Percentiles rank a stretch among this genome's conserved stretches.
phyloP scores from a whole-genome alignment of 305 asterid genomes.

The Coffea humblotiana region DNA sequence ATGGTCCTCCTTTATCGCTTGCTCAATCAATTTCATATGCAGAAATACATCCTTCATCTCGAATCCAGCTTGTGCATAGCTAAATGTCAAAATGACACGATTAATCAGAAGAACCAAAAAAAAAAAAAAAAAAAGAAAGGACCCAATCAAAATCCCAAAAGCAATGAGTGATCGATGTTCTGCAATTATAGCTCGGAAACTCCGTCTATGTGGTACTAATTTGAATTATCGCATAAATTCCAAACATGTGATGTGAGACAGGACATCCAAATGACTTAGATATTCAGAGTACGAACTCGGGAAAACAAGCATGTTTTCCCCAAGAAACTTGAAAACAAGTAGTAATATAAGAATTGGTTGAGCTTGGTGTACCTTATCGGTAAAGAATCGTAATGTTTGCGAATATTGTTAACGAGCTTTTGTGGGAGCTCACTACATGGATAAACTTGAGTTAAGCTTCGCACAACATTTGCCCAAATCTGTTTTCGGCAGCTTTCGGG shows the following conservation, averaged over 20 bases:
- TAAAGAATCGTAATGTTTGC: constrained; percentile 90
- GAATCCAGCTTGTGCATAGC: constrained; percentile 88
- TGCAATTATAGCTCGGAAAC: too few species aligned
- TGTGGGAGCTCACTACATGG: constrained; percentile 95
- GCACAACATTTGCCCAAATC: constrained; percentile 80
- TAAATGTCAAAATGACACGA: constrained; percentile 23
- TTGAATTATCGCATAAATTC: too few species aligned
- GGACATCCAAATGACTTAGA: too few species aligned
- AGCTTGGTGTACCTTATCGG: constrained; percentile 28
- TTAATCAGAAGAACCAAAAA: background rate
- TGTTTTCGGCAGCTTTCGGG: too few species aligned
- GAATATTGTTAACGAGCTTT: constrained; percentile 81
- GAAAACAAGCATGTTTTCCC: constrained; percentile 45
- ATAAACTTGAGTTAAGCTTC: constrained; percentile 89
- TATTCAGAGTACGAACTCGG: background rate
- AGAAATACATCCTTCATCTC: constrained; percentile 96
- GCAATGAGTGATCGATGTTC: too few species aligned
- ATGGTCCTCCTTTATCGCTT: constrained; percentile 68
- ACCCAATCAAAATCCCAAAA: too few species aligned
- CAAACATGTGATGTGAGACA: too few species aligned
- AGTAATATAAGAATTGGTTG: too few species aligned
- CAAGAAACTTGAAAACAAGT: background rate
- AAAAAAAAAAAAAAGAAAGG: too few species aligned
- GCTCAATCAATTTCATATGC: constrained; percentile 87
- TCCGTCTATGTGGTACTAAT: too few species aligned